Evolutionary conservation across 495 filamentous ascomycete genomes (phyloP).

Genomic region (Lasiosphaeria ovina): DNA sequence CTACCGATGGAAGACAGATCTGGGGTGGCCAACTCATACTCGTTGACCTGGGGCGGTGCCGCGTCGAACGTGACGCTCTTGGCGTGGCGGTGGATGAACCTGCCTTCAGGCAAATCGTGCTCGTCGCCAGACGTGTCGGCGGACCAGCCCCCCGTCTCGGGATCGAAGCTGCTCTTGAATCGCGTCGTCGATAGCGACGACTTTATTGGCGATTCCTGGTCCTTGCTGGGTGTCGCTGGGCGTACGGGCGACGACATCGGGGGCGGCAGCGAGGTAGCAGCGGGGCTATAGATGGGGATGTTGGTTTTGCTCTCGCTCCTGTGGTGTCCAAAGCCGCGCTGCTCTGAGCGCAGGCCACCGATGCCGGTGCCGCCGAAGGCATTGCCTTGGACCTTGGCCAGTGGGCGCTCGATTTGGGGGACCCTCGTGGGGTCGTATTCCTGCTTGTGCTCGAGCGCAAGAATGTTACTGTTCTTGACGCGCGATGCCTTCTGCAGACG

Average conservation of each 20-base stretch:
- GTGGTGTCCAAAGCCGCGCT: slow-evolving; percentile 37
- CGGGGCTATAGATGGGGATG: slow-evolving; percentile 36
- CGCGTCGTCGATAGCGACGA: slow-evolving; percentile 74
- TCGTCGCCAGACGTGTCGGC: slow-evolving; percentile 57
- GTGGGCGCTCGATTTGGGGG: slow-evolving; percentile 72
- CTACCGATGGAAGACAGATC: slow-evolving; percentile 87
- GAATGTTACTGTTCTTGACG: slow-evolving; percentile 95
- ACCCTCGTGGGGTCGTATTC: slow-evolving; percentile 84
- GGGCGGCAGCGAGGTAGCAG: slow-evolving; percentile 37
- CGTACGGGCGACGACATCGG: slow-evolving; percentile 21
- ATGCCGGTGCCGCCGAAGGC: slow-evolving; percentile 51
- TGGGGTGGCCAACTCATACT: slow-evolving; percentile 96
- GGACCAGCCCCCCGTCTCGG: slow-evolving; percentile 69
- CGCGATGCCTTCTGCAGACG: slow-evolving; percentile 88
- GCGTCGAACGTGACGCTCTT: slow-evolving; percentile 97
- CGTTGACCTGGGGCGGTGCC: slow-evolving; percentile 88
- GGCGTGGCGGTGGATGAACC: slow-evolving; percentile 69
- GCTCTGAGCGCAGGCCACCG: slow-evolving; percentile 46
- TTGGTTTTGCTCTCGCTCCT: slow-evolving; percentile 49
- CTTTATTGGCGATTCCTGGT: slow-evolving; percentile 75
- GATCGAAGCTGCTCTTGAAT: slow-evolving; percentile 71
- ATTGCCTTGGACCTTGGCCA: slow-evolving; percentile 69
- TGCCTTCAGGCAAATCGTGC: slow-evolving; percentile 52
- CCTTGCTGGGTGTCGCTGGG: slow-evolving; percentile 66
- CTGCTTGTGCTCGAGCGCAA: slow-evolving; percentile 81